Evolutionary conservation across 1,284 basidiomycete genomes (phyloP).

Genomic region (Boletus albobrunnescens): DNA sequence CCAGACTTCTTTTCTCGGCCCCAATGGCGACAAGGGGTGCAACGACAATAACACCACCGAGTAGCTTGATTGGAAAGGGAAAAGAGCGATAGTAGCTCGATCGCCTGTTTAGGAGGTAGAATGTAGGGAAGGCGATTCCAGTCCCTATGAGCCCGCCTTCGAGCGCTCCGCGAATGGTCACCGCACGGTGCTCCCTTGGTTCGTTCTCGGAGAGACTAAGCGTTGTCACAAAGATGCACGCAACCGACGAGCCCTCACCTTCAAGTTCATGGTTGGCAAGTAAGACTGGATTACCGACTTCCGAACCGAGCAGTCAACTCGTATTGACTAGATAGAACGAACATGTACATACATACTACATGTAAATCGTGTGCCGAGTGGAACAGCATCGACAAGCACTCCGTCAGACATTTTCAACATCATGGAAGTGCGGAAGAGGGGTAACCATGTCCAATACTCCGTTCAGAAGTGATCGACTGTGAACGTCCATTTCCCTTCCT

Average conservation of each 20-base stretch:
- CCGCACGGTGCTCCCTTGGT: slow-evolving; percentile 48
- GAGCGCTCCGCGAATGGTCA: slow-evolving; percentile 56
- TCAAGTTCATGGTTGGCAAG: slow-evolving; percentile 20
- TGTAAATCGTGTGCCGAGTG: slow-evolving; percentile 9
- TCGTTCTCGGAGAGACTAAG: slow-evolving; percentile 42
- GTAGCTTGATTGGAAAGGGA: slow-evolving; percentile 71
- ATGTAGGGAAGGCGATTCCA: slow-evolving; percentile 50
- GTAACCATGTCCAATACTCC: background rate
- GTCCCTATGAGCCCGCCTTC: slow-evolving; percentile 59
- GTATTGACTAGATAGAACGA: slow-evolving; percentile 2
- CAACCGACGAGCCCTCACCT: slow-evolving; percentile 8
- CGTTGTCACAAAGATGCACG: background rate
- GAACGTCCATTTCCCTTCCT: slow-evolving; percentile 90
- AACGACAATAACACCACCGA: slow-evolving; percentile 64
- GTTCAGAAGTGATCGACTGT: slow-evolving; percentile 85
- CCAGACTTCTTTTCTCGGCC: slow-evolving; percentile 75
- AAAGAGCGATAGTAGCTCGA: slow-evolving; percentile 65
- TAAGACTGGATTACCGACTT: background rate
- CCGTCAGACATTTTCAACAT: too few relatives aligned
- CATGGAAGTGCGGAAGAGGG: background rate
- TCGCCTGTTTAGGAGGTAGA: slow-evolving; percentile 54
- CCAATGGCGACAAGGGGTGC: slow-evolving; percentile 71
- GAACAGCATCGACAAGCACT: background rate
- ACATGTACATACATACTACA: slow-evolving; percentile 15
- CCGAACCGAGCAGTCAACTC: background rate